A percentile compares a stretch with the other conserved stretches of the same genome.
Conservation (phyloP, 192 early-diverging fungal species). For the Coemansia sp. region DNA sequence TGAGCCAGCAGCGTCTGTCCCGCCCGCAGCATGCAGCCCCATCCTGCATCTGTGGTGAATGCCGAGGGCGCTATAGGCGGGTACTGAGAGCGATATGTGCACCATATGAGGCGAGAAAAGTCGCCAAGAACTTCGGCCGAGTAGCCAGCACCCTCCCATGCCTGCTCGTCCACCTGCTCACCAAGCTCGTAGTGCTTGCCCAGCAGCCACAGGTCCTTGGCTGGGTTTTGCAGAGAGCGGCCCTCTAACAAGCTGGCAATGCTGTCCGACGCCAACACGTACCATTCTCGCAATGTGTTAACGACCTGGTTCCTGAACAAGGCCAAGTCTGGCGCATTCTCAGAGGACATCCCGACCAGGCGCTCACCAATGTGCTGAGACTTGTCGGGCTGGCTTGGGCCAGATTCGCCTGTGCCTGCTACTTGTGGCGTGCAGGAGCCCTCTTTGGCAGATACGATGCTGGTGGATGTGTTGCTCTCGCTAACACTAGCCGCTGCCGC, state of each 20-base stretch:
- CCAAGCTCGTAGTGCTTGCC: conserved; percentile 38
- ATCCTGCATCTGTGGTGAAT: conserved; percentile 85
- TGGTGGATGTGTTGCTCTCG: not conserved
- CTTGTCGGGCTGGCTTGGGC: not conserved
- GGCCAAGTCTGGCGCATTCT: conserved; percentile 11
- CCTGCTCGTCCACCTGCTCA: conserved; percentile 7
- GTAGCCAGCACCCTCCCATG: conserved; percentile 11
- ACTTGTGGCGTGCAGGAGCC: not conserved
- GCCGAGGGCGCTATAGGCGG: conserved; percentile 72
- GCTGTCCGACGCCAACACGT: conserved; percentile 46
- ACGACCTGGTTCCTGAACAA: conserved; percentile 32
- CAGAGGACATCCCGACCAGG: not conserved
- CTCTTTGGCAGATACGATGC: not conserved
- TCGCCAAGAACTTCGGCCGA: conserved; percentile 67
- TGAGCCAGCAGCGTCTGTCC: conserved; percentile 92
- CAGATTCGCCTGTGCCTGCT: not conserved
- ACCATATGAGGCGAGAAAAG: conserved; percentile 83
- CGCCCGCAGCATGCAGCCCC: conserved; percentile 97
- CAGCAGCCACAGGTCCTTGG: conserved; percentile 47
- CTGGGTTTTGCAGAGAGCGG: conserved; percentile 30
- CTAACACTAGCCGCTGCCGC: not conserved
- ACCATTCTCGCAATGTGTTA: conserved; percentile 51
- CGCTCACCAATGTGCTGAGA: not conserved
- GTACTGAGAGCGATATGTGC: conserved; percentile 89
- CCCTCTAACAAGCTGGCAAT: conserved; percentile 43